phyloP scores from a whole-genome alignment of 179 eudicot species.

The Patellifolia procumbens region DNA sequence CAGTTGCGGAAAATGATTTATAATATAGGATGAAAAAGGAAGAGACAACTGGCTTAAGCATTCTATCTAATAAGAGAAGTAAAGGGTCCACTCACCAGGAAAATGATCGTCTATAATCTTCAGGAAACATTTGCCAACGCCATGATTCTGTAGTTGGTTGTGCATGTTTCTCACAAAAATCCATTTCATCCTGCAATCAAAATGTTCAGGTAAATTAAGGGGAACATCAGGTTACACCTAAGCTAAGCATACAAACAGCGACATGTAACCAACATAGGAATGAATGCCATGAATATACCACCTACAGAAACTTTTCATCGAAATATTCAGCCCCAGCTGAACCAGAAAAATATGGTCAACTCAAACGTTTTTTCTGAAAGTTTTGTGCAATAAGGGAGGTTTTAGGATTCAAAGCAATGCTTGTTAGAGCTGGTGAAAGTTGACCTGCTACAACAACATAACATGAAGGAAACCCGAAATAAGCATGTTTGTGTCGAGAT shows the following conservation, averaged over 20 bases:
- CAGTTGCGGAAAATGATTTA: too few species aligned
- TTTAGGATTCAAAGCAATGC: too few species aligned
- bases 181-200: background rate
- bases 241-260: background rate
- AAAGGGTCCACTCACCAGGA: constrained; percentile 28
- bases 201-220: background rate
- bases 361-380: too few species aligned
- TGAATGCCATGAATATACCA: background rate
- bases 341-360: too few species aligned
- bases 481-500: background rate
- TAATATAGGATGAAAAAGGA: background rate
- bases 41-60: background rate
- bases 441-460: too few species aligned
- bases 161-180: constrained; percentile 8
- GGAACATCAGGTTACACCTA: background rate
- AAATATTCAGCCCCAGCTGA: background rate
- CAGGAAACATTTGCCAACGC: background rate
- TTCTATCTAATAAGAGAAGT: background rate
- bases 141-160: background rate
- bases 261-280: background rate
- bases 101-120: background rate
- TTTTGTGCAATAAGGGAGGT: too few species aligned
- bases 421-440: too few species aligned
- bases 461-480: too few species aligned
- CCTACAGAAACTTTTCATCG: background rate